Evolutionary conservation across 2,329 filamentous ascomycete genomes (phyloP).

Genomic region (Rhinocladiella mackenziei): DNA sequence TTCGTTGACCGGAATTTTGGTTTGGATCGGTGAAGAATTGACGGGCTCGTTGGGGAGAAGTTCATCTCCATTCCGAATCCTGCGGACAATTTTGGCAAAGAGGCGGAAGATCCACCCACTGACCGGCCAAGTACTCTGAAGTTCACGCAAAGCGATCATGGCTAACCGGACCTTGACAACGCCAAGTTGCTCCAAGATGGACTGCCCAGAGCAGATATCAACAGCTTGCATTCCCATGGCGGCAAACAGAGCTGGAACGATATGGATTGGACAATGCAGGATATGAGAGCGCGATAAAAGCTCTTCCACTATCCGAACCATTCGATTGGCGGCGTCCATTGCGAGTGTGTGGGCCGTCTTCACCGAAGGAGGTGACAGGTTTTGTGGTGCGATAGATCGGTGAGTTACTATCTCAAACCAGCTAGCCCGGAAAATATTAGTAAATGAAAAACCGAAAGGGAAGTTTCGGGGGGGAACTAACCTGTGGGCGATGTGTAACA

Average conservation of each 20-base stretch:
- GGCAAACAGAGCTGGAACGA: conserved; percentile 29
- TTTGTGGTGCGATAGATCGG: conserved; percentile 19
- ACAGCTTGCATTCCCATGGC: conserved; percentile 31
- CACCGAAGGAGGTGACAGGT: conserved; percentile 20
- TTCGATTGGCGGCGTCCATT: conserved; percentile 25
- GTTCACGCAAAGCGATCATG: conserved; percentile 29
- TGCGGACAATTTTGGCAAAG: conserved; percentile 21
- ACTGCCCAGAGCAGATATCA: conserved; percentile 29
- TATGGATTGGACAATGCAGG: conserved; percentile 22
- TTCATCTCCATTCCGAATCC: conserved; percentile 19
- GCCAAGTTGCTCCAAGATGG: conserved; percentile 27
- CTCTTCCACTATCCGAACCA: conserved; percentile 28
- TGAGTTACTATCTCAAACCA: conserved; percentile 25
- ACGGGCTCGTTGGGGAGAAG: conserved; percentile 18
- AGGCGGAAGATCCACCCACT: conserved; percentile 30
- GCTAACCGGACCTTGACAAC: conserved; percentile 30
- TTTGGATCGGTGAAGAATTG: conserved; percentile 14
- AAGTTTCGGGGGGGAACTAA: background rate
- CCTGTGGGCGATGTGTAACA: conserved; percentile 22
- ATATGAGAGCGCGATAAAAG: conserved; percentile 22
- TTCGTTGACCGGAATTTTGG: conserved; percentile 4
- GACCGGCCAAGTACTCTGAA: conserved; percentile 31
- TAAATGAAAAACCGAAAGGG: background rate
- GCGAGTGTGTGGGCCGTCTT: conserved; percentile 18
- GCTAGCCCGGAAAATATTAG: conserved; percentile 6